Base-by-base conservation (phyloP, 306 rosid species). In the Begonia fuchsioides region DNA sequence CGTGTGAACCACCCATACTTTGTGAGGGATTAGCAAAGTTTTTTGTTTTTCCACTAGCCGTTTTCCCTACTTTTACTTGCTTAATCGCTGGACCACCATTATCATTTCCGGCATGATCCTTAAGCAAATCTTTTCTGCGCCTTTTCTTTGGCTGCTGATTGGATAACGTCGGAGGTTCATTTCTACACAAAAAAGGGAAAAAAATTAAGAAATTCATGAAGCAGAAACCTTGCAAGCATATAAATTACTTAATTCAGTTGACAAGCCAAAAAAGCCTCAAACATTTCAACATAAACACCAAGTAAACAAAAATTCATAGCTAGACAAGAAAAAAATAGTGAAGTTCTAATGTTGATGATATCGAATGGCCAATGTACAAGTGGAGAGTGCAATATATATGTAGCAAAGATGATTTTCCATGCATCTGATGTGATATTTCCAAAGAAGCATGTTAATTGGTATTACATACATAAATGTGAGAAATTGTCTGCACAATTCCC, bases 81-180 rank as follows among this genome's bases (percentile, higher is more conserved):
- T 82, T 82, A 61, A 58, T 77, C 68, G 85, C 57, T 59, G 64
- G 67, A 43, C 52, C 76, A 49, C 52, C 65, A 38, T 71, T 82
- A 52, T 69, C 70, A 56, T 64, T 78, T 54, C 69, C 82, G 47
- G 80, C 74, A 53, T 71, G 74, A 49, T 76, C 75, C 77, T 81
- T 84, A 52, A 54, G 65, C 52, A 66, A 48, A 66, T 92, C 96
- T 74, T 82, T 92, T 72, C 83, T 75, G 70, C 96, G 80, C 64
- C 96, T 85, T 75, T 85, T 85, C 80, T 85, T 85, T 65, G 83
- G 90, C 67, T 82, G 98, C 63, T 79, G 98, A 47, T 68, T 82
- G 56, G 98, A 92, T 49, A 71, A 64, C 59, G 44, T 82, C 57
- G 72, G 51, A 48, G 92, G 68, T 49, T 72, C 80, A 39, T 68